These are phyloP conservation scores for Gypsophila paniculata DNA, from an alignment of 179 eudicot species.

Conservation along the genomic window DNA sequence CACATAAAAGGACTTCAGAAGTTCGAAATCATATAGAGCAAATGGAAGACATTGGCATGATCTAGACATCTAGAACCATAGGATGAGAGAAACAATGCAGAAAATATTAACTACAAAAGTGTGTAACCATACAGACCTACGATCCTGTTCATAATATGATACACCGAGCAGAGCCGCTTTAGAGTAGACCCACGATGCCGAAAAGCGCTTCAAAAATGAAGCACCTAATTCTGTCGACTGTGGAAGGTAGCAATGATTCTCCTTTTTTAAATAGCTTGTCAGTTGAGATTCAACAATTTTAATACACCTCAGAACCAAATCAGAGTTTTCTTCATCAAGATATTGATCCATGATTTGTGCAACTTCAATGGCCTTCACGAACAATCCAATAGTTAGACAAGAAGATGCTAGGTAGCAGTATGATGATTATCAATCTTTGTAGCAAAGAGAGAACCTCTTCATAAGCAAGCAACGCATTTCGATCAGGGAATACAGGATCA, in stretches of 20 bases:
- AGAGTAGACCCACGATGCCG: slow-evolving; percentile 82
- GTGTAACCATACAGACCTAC: slow-evolving; percentile 39
- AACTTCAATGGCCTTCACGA: slow-evolving; percentile 71
- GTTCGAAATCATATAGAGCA: background rate
- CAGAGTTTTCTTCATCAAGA: slow-evolving; percentile 60
- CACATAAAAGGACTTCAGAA: background rate
- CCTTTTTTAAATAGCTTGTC: slow-evolving; percentile 30
- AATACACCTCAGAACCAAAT: slow-evolving; percentile 53
- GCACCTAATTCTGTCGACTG: slow-evolving; percentile 24
- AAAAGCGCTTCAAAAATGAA: slow-evolving; percentile 53
- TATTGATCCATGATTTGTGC: slow-evolving; percentile 88
- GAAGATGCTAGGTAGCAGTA: background rate
- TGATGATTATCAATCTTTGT: background rate
- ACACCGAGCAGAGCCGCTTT: slow-evolving; percentile 74
- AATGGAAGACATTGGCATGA: background rate
- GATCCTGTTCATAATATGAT: slow-evolving; percentile 73
- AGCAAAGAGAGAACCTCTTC: slow-evolving; percentile 62
- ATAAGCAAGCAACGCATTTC: slow-evolving; percentile 66
- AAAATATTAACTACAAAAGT: background rate
- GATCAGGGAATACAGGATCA: slow-evolving; percentile 45
- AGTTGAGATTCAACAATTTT: slow-evolving; percentile 54
- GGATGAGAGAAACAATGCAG: background rate
- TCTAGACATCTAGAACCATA: background rate
- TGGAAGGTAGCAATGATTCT: slow-evolving; percentile 27
- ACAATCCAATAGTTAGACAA: slow-evolving; percentile 19